Evolutionary conservation across 208 protist genomes (phyloP).

Genomic region (Leishmania aethiopica): DNA sequence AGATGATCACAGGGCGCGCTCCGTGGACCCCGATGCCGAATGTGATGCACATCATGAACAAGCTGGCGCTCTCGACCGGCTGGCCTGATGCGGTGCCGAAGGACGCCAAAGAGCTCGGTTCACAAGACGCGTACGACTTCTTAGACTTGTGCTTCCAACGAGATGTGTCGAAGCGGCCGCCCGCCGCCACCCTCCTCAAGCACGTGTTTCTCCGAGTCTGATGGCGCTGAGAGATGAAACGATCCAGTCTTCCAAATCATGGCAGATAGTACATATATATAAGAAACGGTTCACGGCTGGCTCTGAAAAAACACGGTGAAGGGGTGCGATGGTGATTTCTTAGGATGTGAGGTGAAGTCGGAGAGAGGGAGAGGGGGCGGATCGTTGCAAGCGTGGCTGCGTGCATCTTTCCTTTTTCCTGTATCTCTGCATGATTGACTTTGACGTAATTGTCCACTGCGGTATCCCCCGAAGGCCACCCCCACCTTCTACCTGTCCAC

Average conservation of each 20-base stretch:
- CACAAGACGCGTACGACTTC: slow-evolving; percentile 82
- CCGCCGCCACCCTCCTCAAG: slow-evolving; percentile 62
- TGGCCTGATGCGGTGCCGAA: slow-evolving; percentile 91
- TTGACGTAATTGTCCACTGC: not conserved
- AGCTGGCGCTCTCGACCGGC: slow-evolving; percentile 83
- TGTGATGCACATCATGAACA: slow-evolving; percentile 94
- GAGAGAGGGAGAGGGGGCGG: not conserved
- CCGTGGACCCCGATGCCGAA: slow-evolving; percentile 86
- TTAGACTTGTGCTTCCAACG: slow-evolving; percentile 88
- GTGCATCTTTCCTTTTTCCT: not conserved
- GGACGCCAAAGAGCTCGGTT: slow-evolving; percentile 73
- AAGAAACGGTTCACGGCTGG: not conserved
- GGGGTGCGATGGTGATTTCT: not conserved
- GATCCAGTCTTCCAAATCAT: not conserved
- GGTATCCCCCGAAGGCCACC: not conserved
- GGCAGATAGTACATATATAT: not conserved
- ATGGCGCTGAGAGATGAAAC: not conserved
- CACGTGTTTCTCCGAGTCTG: slow-evolving; percentile 80
- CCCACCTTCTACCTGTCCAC: not conserved
- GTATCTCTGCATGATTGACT: not conserved
- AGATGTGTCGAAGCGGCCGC: slow-evolving; percentile 74
- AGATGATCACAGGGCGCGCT: slow-evolving; percentile 89
- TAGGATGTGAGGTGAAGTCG: not conserved
- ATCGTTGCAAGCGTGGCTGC: not conserved
- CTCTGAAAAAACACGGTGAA: not conserved